These are phyloP conservation scores for Pleurotus salmoneostramineus DNA, from an alignment of 768 basidiomycete genomes.

Conservation along the genomic window DNA sequence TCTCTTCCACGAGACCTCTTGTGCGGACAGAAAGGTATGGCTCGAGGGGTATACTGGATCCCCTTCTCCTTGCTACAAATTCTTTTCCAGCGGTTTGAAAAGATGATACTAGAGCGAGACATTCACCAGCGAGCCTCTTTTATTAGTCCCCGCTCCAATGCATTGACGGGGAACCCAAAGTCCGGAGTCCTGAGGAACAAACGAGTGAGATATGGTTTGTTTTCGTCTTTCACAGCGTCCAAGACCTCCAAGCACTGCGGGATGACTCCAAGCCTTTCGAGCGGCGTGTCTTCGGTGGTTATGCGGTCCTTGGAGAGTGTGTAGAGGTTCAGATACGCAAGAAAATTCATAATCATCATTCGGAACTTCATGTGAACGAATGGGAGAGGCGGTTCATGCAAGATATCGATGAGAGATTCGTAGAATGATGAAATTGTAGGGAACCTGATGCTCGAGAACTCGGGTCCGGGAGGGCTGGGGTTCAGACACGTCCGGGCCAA, in stretches of 20 bases:
- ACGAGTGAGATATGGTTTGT: background rate
- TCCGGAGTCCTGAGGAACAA: background rate
- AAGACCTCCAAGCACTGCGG: background rate
- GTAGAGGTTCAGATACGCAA: background rate
- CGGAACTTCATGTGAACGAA: background rate
- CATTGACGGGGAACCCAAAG: background rate
- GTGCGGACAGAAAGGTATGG: background rate
- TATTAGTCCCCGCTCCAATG: background rate
- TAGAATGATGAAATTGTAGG: conserved; percentile 11
- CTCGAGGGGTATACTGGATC: background rate
- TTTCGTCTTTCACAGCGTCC: conserved; percentile 1
- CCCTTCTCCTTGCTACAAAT: background rate
- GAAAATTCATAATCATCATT: background rate
- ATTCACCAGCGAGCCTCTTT: background rate
- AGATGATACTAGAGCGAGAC: background rate
- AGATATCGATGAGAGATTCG: background rate
- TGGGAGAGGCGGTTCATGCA: background rate
- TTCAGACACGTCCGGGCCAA: conserved; percentile 11
- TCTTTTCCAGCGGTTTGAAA: background rate
- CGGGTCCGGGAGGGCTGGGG: conserved; percentile 8
- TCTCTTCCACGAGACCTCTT: background rate
- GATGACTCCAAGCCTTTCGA: background rate
- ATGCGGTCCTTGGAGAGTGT: background rate
- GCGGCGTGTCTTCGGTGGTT: background rate
- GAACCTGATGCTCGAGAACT: conserved; percentile 8